Conservation (phyloP, 257 asterid genomes). For the Salvia miltiorrhiza region DNA sequence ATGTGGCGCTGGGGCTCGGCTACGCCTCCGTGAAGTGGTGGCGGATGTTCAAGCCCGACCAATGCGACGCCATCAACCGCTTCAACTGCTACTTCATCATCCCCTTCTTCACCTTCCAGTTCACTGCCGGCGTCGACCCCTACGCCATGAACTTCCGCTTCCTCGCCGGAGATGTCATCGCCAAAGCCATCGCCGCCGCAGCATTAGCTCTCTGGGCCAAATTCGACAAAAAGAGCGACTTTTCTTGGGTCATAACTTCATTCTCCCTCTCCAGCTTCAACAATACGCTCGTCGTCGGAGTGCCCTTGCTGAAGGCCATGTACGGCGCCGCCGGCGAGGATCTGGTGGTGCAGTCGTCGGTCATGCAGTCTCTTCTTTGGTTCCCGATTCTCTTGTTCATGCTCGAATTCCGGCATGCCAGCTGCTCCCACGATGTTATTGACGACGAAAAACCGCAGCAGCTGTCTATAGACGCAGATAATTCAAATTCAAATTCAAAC, state of each 20-base stretch:
- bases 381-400: slow-evolving; percentile 27
- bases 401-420: slow-evolving; percentile 39
- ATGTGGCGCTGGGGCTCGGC: slow-evolving; percentile 57
- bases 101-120: slow-evolving; percentile 70
- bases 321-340: slow-evolving; percentile 55
- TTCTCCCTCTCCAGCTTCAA: slow-evolving; percentile 54
- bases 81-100: slow-evolving; percentile 62
- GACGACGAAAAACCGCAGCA: background rate
- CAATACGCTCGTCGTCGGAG: slow-evolving; percentile 69
- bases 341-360: slow-evolving; percentile 62
- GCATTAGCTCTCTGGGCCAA: slow-evolving; percentile 52
- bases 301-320: slow-evolving; percentile 66
- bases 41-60: slow-evolving; percentile 64
- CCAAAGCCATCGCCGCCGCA: slow-evolving; percentile 37
- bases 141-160: slow-evolving; percentile 61
- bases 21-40: slow-evolving; percentile 66
- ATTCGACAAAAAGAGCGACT: slow-evolving; percentile 26
- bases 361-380: slow-evolving; percentile 62
- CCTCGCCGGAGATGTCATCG: slow-evolving; percentile 51
- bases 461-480: background rate
- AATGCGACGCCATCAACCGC: slow-evolving; percentile 71
- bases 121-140: slow-evolving; percentile 55
- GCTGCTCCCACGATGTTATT: background rate
- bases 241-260: slow-evolving; percentile 58
- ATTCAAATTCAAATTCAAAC: too few relatives aligned